Conservation (phyloP, 2,329 filamentous ascomycete species). For the Sphaerulina musiva region DNA sequence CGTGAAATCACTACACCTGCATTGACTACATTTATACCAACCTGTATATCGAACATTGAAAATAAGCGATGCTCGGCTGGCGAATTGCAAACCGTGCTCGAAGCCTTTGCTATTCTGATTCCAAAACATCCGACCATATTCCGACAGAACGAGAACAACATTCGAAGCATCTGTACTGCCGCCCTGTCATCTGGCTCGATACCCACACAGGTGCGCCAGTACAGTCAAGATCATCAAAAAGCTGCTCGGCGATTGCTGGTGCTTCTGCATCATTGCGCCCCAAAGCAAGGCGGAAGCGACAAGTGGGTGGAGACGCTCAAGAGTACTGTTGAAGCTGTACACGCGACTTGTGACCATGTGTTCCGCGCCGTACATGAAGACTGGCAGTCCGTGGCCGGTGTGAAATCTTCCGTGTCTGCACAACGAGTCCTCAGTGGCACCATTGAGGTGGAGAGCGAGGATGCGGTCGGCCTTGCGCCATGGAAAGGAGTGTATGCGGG, state of each 20-base stretch:
- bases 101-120: conserved; percentile 64
- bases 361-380: conserved; percentile 75
- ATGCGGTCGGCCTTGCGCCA: conserved; percentile 48
- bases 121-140: conserved; percentile 79
- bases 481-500: conserved; percentile 76
- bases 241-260: conserved; percentile 61
- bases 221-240: conserved; percentile 26
- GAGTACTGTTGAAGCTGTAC: conserved; percentile 56
- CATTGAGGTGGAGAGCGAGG: conserved; percentile 17
- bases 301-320: conserved; percentile 70
- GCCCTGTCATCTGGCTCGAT: conserved; percentile 27
- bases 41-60: conserved; percentile 60
- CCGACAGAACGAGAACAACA: conserved; percentile 64
- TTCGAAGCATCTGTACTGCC: conserved; percentile 36
- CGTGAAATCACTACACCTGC: conserved; percentile 83
- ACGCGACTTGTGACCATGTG: conserved; percentile 66
- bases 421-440: conserved; percentile 19
- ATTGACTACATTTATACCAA: conserved; percentile 64
- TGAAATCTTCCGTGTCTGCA: conserved; percentile 22
- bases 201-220: conserved; percentile 9
- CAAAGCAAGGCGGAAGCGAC: conserved; percentile 68
- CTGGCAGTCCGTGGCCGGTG: conserved; percentile 61
- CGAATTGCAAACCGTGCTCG: conserved; percentile 58
- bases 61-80: conserved; percentile 31
- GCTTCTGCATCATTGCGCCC: conserved; percentile 69